phyloP scores from a whole-genome alignment of 2,329 filamentous ascomycete genomes.

The Sporothrix mexicana region DNA sequence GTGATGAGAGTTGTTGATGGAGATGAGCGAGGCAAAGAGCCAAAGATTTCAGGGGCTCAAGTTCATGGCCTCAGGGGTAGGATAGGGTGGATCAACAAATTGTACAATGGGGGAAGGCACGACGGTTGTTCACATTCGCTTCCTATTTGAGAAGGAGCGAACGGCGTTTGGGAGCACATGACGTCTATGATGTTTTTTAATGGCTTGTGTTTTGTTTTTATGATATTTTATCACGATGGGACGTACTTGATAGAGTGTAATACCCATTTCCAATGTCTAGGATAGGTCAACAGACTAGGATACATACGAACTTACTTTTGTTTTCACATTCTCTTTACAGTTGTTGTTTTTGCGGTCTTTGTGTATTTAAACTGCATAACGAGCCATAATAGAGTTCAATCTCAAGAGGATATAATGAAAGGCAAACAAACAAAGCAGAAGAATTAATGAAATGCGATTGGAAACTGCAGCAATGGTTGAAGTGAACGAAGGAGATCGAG shows the following conservation, averaged over 20 bases:
- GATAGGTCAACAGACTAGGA: not conserved
- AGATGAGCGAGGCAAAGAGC: too few relatives aligned
- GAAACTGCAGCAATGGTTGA: not conserved
- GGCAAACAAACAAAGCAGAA: not conserved
- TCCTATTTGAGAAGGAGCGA: slow-evolving; percentile 13
- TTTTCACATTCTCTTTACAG: not conserved
- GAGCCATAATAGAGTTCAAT: not conserved
- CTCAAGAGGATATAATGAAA: not conserved
- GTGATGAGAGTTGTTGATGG: not conserved
- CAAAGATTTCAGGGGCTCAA: not conserved
- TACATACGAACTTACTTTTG: slow-evolving; percentile 1
- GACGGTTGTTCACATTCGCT: not conserved
- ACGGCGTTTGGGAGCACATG: slow-evolving; percentile 1
- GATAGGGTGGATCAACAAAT: not conserved
- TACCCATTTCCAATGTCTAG: not conserved
- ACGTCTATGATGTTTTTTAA: slow-evolving; percentile 4
- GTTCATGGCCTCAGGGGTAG: not conserved
- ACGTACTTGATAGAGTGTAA: not conserved
- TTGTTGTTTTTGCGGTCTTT: not conserved
- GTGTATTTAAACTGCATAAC: not conserved
- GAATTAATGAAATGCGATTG: not conserved
- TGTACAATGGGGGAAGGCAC: slow-evolving; percentile 15
- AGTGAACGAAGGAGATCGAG: not conserved
- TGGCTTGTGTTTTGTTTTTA: not conserved
- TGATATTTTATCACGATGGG: not conserved